phyloP scores from a whole-genome alignment of 805 yeast species.

The Osmozyma mogii region DNA sequence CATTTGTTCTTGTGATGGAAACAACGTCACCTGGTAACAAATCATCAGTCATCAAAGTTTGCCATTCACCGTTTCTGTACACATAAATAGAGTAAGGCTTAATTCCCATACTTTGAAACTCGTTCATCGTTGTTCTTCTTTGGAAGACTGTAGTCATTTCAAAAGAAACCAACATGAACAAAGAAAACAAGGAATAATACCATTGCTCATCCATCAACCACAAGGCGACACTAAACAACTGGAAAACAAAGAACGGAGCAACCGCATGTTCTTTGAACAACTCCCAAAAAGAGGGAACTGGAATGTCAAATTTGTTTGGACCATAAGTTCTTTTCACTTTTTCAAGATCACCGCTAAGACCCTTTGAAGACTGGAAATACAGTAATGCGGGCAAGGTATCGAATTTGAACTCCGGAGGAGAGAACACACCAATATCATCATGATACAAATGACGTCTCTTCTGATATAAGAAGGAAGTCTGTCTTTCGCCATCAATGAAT shows the following conservation, averaged over 20 bases:
- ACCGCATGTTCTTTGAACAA: conserved; percentile 95
- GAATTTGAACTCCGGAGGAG: conserved; percentile 76
- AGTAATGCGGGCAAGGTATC: conserved; percentile 52
- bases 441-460: conserved; percentile 83
- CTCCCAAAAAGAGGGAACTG: conserved; percentile 85
- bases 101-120: conserved; percentile 95
- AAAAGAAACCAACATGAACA: conserved; percentile 87
- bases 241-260: conserved; percentile 96
- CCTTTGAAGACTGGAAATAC: conserved; percentile 48
- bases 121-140: conserved; percentile 88
- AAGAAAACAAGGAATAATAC: conserved; percentile 87
- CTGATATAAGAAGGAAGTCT: conserved; percentile 74
- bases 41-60: conserved; percentile 57
- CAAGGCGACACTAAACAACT: conserved; percentile 87
- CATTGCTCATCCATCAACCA: conserved; percentile 97
- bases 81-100: conserved; percentile 79
- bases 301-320: conserved; percentile 83
- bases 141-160: conserved; percentile 94
- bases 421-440: conserved; percentile 42
- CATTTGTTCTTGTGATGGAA: conserved; percentile 79
- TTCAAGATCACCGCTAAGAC: conserved; percentile 47
- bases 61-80: conserved; percentile 67
- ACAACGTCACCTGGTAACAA: conserved; percentile 89
- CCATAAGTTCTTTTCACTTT: conserved; percentile 60
- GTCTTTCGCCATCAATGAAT: conserved; percentile 50